These are phyloP conservation scores for Pluteus cervinus DNA, from an alignment of 768 basidiomycete genomes.

Conservation along the genomic window DNA sequence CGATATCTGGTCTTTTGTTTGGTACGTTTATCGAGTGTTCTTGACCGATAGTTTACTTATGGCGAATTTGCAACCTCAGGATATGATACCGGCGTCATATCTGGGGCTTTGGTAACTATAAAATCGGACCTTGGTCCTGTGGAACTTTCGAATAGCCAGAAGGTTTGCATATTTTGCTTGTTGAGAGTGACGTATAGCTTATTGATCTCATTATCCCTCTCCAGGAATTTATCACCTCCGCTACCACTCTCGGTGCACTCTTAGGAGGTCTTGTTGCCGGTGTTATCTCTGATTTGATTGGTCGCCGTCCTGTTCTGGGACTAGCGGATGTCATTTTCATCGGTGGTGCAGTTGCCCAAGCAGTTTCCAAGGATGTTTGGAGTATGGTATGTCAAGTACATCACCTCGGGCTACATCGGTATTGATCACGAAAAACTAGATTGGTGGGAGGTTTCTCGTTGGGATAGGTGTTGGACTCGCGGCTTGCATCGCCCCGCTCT, in stretches of 20 bases:
- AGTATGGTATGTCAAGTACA: constrained; percentile 45
- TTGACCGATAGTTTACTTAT: background rate
- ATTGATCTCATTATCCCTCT: background rate
- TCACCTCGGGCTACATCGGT: background rate
- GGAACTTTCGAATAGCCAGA: constrained; percentile 53
- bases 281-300: constrained; percentile 63
- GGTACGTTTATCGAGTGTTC: constrained; percentile 35
- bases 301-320: constrained; percentile 57
- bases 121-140: constrained; percentile 57
- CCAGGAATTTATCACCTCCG: constrained; percentile 76
- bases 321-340: constrained; percentile 72
- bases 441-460: constrained; percentile 69
- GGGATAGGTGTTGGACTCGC: constrained; percentile 73
- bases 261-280: constrained; percentile 71
- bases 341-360: constrained; percentile 65
- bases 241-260: constrained; percentile 74
- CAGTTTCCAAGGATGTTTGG: constrained; percentile 63
- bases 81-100: constrained; percentile 79
- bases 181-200: background rate
- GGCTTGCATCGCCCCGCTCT: constrained; percentile 73
- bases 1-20: constrained; percentile 71
- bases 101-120: constrained; percentile 75
- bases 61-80: constrained; percentile 31
- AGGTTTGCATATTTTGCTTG: constrained; percentile 29
- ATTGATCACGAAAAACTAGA: constrained; percentile 28